Conservation (phyloP, 148 eudicot genomes). For the Diospyros kaki region DNA sequence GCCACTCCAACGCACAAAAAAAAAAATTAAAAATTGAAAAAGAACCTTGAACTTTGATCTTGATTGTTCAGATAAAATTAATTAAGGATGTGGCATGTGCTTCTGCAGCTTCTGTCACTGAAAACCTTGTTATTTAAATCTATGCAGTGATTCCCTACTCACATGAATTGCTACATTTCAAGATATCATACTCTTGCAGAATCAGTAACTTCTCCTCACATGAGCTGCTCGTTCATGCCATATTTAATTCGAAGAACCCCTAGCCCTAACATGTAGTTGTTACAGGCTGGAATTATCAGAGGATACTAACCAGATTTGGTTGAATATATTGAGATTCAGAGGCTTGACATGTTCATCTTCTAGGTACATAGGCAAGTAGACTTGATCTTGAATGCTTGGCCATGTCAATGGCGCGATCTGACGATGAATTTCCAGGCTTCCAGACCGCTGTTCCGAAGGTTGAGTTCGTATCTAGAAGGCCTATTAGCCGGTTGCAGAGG, state of each 20-base stretch:
- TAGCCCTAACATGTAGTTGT: no score
- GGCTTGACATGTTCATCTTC: no score
- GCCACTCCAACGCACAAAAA: background rate
- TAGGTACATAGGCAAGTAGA: no score
- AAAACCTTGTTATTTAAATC: background rate
- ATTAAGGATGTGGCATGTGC: conserved; percentile 7
- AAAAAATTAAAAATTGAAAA: background rate
- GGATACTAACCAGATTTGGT: no score
- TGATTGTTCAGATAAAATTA: background rate
- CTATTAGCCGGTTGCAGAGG: background rate
- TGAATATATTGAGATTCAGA: no score
- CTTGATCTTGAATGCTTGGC: no score
- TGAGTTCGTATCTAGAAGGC: no score
- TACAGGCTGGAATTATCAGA: no score
- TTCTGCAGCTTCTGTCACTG: background rate
- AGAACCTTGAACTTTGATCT: background rate
- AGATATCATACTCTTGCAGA: background rate
- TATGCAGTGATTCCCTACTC: conserved; percentile 11
- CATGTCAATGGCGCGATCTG: conserved; percentile 1
- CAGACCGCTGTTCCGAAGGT: background rate
- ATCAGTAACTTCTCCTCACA: background rate
- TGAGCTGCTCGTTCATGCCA: background rate
- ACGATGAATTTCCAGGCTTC: conserved; percentile 12
- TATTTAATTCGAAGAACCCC: no score
- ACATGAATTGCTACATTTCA: background rate